phyloP scores from a whole-genome alignment of 2,329 filamentous ascomycete species.

The Purpureocillium lavendulum region DNA sequence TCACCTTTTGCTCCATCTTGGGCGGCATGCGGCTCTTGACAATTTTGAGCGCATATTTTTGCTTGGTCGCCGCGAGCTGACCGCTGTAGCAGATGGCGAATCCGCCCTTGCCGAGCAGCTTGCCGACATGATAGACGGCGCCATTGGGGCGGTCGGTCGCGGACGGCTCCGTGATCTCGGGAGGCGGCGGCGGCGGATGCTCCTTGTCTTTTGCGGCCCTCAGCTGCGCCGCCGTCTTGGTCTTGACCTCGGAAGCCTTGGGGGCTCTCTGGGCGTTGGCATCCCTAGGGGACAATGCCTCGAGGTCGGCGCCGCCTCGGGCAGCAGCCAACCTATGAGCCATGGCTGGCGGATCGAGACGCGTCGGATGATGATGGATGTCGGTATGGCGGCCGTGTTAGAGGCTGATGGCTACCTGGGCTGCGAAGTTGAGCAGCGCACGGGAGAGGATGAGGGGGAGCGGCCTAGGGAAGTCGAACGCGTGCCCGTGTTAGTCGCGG shows the following conservation, averaged over 20 bases:
- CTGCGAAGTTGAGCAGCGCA: constrained; percentile 10
- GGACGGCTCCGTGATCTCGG: constrained; percentile 51
- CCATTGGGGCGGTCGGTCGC: constrained; percentile 63
- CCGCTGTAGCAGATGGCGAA: constrained; percentile 77
- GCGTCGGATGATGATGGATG: neutral
- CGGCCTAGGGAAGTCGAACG: too few relatives aligned
- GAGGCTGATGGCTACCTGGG: constrained; percentile 3
- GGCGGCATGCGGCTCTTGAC: constrained; percentile 75
- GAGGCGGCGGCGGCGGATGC: constrained; percentile 56
- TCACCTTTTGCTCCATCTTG: constrained; percentile 78
- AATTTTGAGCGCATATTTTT: constrained; percentile 70
- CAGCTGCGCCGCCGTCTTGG: constrained; percentile 41
- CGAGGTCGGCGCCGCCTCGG: constrained; percentile 46
- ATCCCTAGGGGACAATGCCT: constrained; percentile 58
- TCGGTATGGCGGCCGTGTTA: neutral
- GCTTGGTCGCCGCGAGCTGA: constrained; percentile 55
- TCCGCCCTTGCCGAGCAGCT: constrained; percentile 69
- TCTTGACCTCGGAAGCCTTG: constrained; percentile 40
- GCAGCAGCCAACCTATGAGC: constrained; percentile 36
- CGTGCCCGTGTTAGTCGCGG: too few relatives aligned
- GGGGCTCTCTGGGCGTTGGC: constrained; percentile 50
- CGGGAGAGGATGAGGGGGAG: too few relatives aligned
- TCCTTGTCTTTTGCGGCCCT: constrained; percentile 57
- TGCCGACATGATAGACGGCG: constrained; percentile 65
- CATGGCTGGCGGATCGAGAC: constrained; percentile 21